Base-by-base conservation (phyloP, 306 rosid genomes). In the Medicago lupulina region DNA sequence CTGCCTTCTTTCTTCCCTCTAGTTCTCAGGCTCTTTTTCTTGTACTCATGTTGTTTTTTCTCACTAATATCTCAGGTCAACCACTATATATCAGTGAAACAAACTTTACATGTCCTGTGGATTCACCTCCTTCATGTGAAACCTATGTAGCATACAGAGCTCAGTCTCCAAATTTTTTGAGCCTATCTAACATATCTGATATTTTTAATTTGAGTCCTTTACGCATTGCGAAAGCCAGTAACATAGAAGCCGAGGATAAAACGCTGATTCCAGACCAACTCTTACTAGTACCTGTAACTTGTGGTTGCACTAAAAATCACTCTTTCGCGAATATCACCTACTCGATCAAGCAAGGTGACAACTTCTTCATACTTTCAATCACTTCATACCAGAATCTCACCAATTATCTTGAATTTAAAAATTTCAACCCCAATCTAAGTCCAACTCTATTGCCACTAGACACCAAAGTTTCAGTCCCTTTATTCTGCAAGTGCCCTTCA, bases 401-500 rank as follows among this genome's bases (percentile, higher is more conserved):
- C 8, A 73, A 77, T 44, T 88, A 87, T 88, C 77, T 15, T 0
- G 74, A 6, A 50, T 86, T 81, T 59, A 1, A 4, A 44, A 80
- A 79, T 53, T 54, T 78, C 25, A 89, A 88, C 76, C 98, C 87
- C 0, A 0, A n/a, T 66, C 55, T 87, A 68, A 44, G n/a, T n/a
- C 89, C 94, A 51, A 10, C 0, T 58, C 25, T 43, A 28, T 72
- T 93, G 81, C 74, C 73, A 41, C 6, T 15, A 15, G 89, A 88
- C 15, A 46, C 64, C 71, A 36, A 87, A 81, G 81, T 91, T 16
- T 75, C 75, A 3, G 74, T 89, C 65, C 97, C 96, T 76, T 81
- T 89, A 83, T 82, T 83, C 84, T 89, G 98, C 67, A 84, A 73
- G 53, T 93, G 96, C 78, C 92, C 96, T 46, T 87, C 96, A 2